A percentile compares a stretch with the other conserved stretches of the same genome.
Conservation (phyloP, 257 asterid genomes). For the Marsdenia floribunda region DNA sequence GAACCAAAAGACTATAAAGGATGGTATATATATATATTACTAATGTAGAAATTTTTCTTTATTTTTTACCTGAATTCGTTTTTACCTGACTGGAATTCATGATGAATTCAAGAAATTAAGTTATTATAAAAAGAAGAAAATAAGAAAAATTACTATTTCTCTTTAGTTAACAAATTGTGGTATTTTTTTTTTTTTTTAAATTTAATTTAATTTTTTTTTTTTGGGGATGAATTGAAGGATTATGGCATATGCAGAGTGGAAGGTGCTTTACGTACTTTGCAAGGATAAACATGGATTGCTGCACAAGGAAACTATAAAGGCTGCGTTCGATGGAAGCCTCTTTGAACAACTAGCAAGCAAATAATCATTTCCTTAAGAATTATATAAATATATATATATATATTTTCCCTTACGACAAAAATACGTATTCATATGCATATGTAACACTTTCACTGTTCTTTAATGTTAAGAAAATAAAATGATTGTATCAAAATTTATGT, state of each 20-base stretch:
- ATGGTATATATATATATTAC: conserved; percentile 37
- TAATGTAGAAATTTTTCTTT: neutral
- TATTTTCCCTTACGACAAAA: no score
- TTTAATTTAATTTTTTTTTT: no score
- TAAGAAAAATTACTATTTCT: no score
- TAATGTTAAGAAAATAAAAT: neutral
- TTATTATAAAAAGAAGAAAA: no score
- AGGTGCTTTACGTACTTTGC: conserved; percentile 3
- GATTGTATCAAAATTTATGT: neutral
- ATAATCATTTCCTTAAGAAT: neutral
- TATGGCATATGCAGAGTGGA: conserved; percentile 1
- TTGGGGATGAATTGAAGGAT: conserved; percentile 11
- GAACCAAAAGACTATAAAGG: conserved; percentile 71
- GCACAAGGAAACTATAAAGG: conserved; percentile 4
- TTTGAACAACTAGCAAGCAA: conserved; percentile 3
- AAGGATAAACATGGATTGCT: conserved; percentile 10
- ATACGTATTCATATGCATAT: neutral
- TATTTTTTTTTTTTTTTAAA: neutral
- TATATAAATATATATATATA: neutral
- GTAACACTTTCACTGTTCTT: neutral
- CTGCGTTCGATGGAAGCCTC: conserved; percentile 6
- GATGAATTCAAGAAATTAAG: no score
- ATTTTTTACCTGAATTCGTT: no score
- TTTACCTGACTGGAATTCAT: neutral
- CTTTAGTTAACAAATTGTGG: no score